These are phyloP conservation scores for Parsonsia alboflavescens DNA, from an alignment of 257 asterid genomes.

Conservation along the genomic window DNA sequence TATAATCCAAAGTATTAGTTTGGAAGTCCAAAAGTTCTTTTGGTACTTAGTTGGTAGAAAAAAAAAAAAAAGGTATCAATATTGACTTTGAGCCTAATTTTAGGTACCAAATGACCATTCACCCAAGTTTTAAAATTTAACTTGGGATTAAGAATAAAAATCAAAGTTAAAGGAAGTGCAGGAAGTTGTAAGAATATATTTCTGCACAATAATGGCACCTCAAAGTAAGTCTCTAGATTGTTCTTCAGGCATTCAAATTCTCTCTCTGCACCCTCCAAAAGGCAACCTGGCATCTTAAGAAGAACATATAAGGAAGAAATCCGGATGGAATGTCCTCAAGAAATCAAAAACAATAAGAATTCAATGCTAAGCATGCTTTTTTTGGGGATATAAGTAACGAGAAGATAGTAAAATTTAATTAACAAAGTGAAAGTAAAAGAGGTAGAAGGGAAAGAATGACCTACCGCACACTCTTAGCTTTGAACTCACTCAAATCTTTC, in stretches of 20 bases:
- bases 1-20: too few relatives aligned
- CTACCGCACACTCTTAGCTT: neutral
- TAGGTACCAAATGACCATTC: too few relatives aligned
- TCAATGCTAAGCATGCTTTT: neutral
- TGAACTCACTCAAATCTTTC: neutral
- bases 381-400: neutral
- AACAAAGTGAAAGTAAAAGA: neutral
- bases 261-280: neutral
- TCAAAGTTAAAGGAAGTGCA: neutral
- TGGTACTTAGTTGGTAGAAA: too few relatives aligned
- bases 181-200: neutral
- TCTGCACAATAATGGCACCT: slow-evolving; percentile 2
- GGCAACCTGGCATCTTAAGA: neutral
- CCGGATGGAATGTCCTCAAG: neutral
- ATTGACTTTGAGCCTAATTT: too few relatives aligned
- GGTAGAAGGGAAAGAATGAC: neutral
- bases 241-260: neutral
- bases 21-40: too few relatives aligned
- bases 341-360: neutral
- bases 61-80: too few relatives aligned
- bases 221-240: slow-evolving; percentile 3
- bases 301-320: neutral
- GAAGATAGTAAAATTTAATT: neutral
- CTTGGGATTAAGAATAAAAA: too few relatives aligned
- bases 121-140: too few relatives aligned